phyloP scores from a whole-genome alignment of 352 stramenopile genomes.

The Pythium pyrilobum region DNA sequence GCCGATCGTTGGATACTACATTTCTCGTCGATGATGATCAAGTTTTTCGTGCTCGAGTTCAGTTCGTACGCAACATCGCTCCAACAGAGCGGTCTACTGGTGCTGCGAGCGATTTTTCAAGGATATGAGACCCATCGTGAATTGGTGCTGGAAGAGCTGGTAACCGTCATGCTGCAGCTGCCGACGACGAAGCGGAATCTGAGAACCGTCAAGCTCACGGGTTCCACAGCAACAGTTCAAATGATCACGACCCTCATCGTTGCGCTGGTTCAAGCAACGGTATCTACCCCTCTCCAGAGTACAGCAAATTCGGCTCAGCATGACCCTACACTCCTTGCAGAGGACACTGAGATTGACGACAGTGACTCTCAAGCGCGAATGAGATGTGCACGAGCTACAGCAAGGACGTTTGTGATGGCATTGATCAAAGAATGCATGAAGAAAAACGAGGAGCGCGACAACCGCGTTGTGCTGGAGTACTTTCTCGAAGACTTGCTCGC shows the following conservation, averaged over 20 bases:
- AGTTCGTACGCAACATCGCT: slow-evolving; percentile 49
- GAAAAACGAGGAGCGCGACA: slow-evolving; percentile 73
- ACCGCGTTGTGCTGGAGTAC: slow-evolving; percentile 71
- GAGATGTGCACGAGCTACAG: slow-evolving; percentile 22
- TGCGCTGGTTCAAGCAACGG: slow-evolving; percentile 33
- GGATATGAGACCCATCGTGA: slow-evolving; percentile 54
- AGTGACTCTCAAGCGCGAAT: slow-evolving; percentile 21
- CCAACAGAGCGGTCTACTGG: slow-evolving; percentile 52
- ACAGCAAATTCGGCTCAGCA: background rate
- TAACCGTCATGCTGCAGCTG: slow-evolving; percentile 71
- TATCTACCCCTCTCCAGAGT: background rate
- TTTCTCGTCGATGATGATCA: slow-evolving; percentile 63
- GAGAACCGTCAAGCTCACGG: slow-evolving; percentile 55
- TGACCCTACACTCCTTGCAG: slow-evolving; percentile 20
- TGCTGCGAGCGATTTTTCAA: slow-evolving; percentile 65
- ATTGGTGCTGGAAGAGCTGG: slow-evolving; percentile 63
- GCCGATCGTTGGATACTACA: slow-evolving; percentile 69
- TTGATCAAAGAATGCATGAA: slow-evolving; percentile 77
- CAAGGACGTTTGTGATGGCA: slow-evolving; percentile 34
- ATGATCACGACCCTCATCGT: slow-evolving; percentile 68
- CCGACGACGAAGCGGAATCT: slow-evolving; percentile 68
- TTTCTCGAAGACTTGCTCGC: slow-evolving; percentile 79
- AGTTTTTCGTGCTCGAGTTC: slow-evolving; percentile 66
- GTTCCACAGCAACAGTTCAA: slow-evolving; percentile 48
- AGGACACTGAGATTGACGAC: slow-evolving; percentile 19